phyloP scores from a whole-genome alignment of 768 basidiomycete genomes.

The Nidula microcarpa region DNA sequence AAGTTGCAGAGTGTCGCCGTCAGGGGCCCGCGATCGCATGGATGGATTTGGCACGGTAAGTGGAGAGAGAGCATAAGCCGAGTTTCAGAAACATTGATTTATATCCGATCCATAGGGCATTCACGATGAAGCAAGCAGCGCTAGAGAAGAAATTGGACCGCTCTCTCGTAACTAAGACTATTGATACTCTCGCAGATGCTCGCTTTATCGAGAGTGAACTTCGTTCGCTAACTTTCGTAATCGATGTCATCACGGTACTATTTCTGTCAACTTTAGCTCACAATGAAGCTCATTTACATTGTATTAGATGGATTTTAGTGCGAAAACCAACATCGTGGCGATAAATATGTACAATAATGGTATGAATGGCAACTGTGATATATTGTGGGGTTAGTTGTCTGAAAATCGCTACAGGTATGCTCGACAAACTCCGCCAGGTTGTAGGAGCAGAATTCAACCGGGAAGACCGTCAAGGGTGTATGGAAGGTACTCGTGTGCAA shows the following conservation, averaged over 20 bases:
- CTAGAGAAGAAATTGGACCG: neutral
- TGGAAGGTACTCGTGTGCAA: conserved; percentile 6
- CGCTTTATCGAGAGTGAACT: neutral
- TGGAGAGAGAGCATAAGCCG: neutral
- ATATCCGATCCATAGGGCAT: neutral
- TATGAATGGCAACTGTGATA: neutral
- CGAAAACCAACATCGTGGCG: neutral
- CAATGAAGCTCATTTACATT: neutral
- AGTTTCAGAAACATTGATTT: neutral
- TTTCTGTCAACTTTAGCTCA: neutral
- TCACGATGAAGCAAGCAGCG: neutral
- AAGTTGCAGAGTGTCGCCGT: too few relatives aligned
- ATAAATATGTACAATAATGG: neutral
- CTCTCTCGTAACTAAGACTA: neutral
- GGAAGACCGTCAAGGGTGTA: conserved; percentile 3
- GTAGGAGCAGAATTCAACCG: neutral
- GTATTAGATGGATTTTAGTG: neutral
- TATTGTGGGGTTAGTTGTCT: neutral
- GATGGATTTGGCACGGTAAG: neutral
- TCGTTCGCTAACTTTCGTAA: neutral
- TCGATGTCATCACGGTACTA: neutral
- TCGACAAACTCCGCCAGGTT: neutral
- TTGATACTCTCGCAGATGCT: neutral
- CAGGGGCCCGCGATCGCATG: neutral
- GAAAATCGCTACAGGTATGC: neutral